Base-by-base conservation (phyloP, 2,329 filamentous ascomycete genomes). In the Botrytis galanthina region DNA sequence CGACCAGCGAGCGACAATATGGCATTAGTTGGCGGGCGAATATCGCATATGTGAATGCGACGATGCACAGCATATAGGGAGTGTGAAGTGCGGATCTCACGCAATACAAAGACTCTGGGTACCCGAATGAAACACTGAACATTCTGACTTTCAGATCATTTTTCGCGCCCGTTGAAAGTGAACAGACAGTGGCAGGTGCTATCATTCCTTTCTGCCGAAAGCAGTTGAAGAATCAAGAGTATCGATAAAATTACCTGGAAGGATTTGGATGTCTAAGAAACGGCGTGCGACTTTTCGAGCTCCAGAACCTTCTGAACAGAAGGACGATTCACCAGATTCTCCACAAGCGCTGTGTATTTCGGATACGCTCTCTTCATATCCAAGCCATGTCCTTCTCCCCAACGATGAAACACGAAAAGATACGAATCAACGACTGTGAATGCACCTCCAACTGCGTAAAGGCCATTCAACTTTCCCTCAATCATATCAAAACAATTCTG, bases 371-470 rank as follows among this genome's bases (percentile, higher is more conserved):
- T 73, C 54, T 74, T 67, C 78, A 80, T 79, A 16, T 77, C 73
- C 59, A 79, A 39, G 14, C 71, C 75, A 46, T 70, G 29, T 20
- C 46, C 46, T 42, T 60, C 66, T 1, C 76, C 81, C 82, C 81
- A 82, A 8, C 79, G 75, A 75, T 80, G 82, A 60, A 82, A 80
- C 12, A 81, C 76, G 72, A 80, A 80, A 61, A 83, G 72, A 75
- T 79, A 82, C 12, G 79, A 72, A 77, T 83, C 82, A 10, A 81
- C 81, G 18, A 76, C 81, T 9, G 82, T 83, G 29, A 83, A 76
- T 10, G n/a, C 26, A 20, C 75, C 74, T 3, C 80, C 80, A 29
- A 82, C 78, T 1, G 80, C 80, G 75, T 79, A 70, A 9, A 74
- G 32, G 18, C 74, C 77, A 9, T 44, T 64, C 61, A 82, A 63